phyloP scores from a whole-genome alignment of 2,329 filamentous ascomycete species.

The Alternaria consortialis region DNA sequence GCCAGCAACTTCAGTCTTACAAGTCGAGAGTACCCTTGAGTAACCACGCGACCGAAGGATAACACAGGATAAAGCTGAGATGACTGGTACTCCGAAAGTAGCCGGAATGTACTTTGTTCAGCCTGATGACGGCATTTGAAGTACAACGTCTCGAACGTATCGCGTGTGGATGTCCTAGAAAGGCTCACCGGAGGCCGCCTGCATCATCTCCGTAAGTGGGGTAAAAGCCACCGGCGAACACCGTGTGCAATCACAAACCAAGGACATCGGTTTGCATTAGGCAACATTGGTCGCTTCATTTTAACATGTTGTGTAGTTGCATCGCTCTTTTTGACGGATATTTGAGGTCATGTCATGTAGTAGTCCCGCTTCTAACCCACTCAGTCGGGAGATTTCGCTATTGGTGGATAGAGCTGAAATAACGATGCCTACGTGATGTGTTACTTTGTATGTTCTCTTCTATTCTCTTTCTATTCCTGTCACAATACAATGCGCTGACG shows the following conservation, averaged over 20 bases:
- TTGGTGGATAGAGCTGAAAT: background rate
- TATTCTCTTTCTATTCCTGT: background rate
- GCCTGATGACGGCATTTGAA: background rate
- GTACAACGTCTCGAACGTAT: background rate
- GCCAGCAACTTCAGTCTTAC: background rate
- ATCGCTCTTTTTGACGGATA: background rate
- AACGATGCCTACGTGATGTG: background rate
- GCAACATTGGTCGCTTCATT: background rate
- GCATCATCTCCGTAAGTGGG: background rate
- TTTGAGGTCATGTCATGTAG: background rate
- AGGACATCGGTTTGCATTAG: background rate
- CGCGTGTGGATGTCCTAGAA: background rate
- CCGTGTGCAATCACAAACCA: background rate
- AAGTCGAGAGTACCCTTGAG: conserved; percentile 5
- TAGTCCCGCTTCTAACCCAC: background rate
- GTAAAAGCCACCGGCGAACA: conserved; percentile 5
- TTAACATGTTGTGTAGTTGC: background rate
- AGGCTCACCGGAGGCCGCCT: conserved; percentile 4
- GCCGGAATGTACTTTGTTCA: background rate
- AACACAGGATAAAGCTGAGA: background rate
- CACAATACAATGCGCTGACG: background rate
- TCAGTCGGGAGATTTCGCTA: background rate
- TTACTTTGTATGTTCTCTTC: background rate
- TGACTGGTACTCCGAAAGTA: background rate
- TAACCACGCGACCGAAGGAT: conserved; percentile 11